Base-by-base conservation (phyloP, 1,284 basidiomycete genomes). In the Chondrostereum purpureum region DNA sequence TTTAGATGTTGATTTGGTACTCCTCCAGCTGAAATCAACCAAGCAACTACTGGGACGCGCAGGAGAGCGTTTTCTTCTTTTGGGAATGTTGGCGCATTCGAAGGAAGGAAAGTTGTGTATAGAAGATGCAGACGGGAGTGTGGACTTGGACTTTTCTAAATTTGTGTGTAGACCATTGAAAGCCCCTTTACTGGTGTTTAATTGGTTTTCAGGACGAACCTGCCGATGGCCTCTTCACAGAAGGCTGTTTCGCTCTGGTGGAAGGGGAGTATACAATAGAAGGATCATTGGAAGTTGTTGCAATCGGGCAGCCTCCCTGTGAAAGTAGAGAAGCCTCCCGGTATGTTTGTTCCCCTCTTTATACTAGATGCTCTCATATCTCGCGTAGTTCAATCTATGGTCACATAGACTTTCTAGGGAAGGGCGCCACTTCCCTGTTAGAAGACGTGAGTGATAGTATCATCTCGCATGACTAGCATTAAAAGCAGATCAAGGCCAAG, bases 211-310 rank as follows among this genome's bases (percentile, higher is more conserved):
- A 93, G 92, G 88, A 91, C 49, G 79, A 83, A 49, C 94, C 95
- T 4, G 92, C 93, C 37, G 94, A 97, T 61, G 96, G 96, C 0
- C 66, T 99, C 12, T 99, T 98, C 59, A 97, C 94, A 0, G 94
- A 99, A 63, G 96, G 96, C 0, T 92, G 87, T 49, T 88, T 97
- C 64, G 91, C 93, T 1, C 76, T 99, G 6, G 83, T 98, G 0
- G 96, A 99, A 65, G 96, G 96, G 23, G 91, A 94, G 58, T 99
- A 98, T 60, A 97, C 91, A 0, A 83, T 92, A 49, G 91, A 98
- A 21, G 89, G 88, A 42, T 88, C 78, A 1, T 73, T 99, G 44
- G 76, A 86, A 48, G 92, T 97, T 5, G 80, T 92, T 52, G 96
- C 94, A 5, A 88, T 99, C 53, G 95, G 96, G 1, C 95, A 99